Evolutionary conservation across 2,329 filamentous ascomycete genomes (phyloP).

Genomic region (Teratosphaeria pseudoeucalypti): DNA sequence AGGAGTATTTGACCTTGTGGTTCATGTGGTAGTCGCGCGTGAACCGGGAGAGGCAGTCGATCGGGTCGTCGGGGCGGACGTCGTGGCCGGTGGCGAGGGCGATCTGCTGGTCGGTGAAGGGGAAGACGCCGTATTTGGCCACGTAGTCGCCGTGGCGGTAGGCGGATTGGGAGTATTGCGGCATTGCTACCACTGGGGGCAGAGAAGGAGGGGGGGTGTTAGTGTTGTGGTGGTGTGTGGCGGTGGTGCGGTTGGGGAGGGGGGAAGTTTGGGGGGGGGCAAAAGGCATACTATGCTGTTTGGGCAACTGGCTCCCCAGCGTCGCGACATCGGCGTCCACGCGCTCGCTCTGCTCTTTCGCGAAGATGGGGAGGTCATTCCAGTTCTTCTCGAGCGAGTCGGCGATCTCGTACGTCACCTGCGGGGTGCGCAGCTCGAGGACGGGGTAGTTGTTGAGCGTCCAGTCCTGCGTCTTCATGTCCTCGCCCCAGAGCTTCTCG

Average conservation of each 20-base stretch:
- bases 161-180: conserved; percentile 24
- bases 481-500: conserved; percentile 27
- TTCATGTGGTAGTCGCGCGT: conserved; percentile 23
- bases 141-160: conserved; percentile 27
- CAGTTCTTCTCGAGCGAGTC: conserved; percentile 26
- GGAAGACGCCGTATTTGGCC: conserved; percentile 25
- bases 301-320: conserved; percentile 17
- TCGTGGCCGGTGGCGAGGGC: conserved; percentile 14
- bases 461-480: conserved; percentile 26
- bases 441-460: conserved; percentile 27
- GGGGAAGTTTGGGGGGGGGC: neutral
- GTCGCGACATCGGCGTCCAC: conserved; percentile 23
- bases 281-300: conserved; percentile 19
- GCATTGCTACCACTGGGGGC: conserved; percentile 24
- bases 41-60: conserved; percentile 25
- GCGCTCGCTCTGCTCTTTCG: conserved; percentile 18
- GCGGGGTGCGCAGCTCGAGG: conserved; percentile 21
- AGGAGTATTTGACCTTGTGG: conserved; percentile 26
- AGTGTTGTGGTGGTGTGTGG: too few relatives aligned
- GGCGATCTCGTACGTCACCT: conserved; percentile 25
- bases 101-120: conserved; percentile 19
- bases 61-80: conserved; percentile 20
- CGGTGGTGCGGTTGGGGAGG: neutral
- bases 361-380: conserved; percentile 23
- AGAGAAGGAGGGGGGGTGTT: too few relatives aligned